Evolutionary conservation across 306 rosid genomes (phyloP), one percentile per base, ranked within the genome.

Genomic region (Biancaea sappan): DNA sequence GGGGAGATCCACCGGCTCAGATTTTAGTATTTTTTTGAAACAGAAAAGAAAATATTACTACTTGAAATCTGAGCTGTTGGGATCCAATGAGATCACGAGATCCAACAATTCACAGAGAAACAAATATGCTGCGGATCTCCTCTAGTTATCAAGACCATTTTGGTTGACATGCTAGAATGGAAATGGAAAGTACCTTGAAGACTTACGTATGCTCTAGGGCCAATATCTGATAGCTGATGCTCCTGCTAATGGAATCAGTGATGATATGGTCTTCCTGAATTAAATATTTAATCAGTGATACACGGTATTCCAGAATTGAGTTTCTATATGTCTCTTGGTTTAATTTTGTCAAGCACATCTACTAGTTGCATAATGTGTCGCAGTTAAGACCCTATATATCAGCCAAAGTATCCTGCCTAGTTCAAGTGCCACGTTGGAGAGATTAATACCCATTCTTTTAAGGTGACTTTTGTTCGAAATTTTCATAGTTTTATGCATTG

Each of bases 241-340:
- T 18, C 38, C 38, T 75, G 22, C 28, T 66, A 15, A 28, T 76
- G 46, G 34, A 65, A 75, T 64, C n/a, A 26, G 5, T 31, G 38
- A 21, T 44, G 37, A 14, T 19, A 26, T 25, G 10, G 37, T 3
- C 15, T 15, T 12, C 35, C 46, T 31, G 74, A 51, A 47, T 32
- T 53, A 11, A n/a, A 41, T 5, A 19, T 43, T 47, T 58, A n/a
- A n/a, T n/a, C n/a, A n/a, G n/a, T n/a, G n/a, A n/a, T n/a, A n/a
- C 37, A 26, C 13, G 10, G 37, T 3, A 25, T 15, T 12, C 35
- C 46, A 50, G 74, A 51, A 47, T 32, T 53, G 46, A 34, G 43
- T 11, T 8, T 53, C 37, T 41, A 8, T 28, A 5, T 18, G 65
- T 16, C 57, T 26, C 21, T 10, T 71, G n/a, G 34, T 18, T 61